phyloP scores from a whole-genome alignment of 2,329 filamentous ascomycete genomes.

The Pseudodiploospora longispora region DNA sequence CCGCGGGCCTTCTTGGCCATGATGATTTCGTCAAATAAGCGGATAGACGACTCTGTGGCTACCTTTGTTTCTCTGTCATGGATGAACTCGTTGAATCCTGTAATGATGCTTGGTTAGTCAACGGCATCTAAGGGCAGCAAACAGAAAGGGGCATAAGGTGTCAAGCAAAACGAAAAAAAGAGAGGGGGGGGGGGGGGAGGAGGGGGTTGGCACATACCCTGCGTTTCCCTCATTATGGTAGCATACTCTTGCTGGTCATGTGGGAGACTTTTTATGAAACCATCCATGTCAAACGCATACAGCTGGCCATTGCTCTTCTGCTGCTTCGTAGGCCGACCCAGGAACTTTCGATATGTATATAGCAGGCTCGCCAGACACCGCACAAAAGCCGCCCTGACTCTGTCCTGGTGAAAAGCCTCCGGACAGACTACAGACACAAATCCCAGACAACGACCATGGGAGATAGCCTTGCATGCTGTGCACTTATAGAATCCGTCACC shows the following conservation, averaged over 20 bases:
- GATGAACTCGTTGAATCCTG: conserved; percentile 70
- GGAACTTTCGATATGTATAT: conserved; percentile 58
- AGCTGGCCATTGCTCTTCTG: conserved; percentile 53
- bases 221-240: conserved; percentile 56
- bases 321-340: conserved; percentile 50
- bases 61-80: conserved; percentile 66
- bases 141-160: not conserved
- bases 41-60: conserved; percentile 55
- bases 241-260: conserved; percentile 59
- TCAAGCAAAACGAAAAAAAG: not conserved
- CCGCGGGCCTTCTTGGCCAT: conserved; percentile 66
- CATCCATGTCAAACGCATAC: conserved; percentile 58
- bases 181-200: no score
- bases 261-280: conserved; percentile 56
- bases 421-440: conserved; percentile 57
- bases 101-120: conserved; percentile 9
- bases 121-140: not conserved
- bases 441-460: conserved; percentile 54
- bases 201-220: conserved; percentile 38
- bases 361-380: conserved; percentile 58
- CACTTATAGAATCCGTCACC: conserved; percentile 70
- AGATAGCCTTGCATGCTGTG: conserved; percentile 50
- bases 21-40: conserved; percentile 78
- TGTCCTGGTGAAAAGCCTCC: conserved; percentile 52
- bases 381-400: conserved; percentile 56